Conservation (phyloP, 2,329 filamentous ascomycete species). For the Fusarium udum region DNA sequence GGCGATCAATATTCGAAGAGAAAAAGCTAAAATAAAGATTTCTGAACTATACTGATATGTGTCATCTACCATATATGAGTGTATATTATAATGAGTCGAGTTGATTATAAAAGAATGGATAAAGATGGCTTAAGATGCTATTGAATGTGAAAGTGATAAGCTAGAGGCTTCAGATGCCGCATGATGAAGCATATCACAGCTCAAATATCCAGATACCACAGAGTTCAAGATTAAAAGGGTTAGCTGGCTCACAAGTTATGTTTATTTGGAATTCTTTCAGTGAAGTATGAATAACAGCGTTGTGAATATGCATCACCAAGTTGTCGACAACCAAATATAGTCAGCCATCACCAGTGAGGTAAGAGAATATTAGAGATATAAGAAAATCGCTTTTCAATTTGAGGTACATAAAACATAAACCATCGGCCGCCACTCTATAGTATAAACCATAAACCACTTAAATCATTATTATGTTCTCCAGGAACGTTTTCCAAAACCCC, state of each 20-base stretch:
- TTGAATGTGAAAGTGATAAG: neutral
- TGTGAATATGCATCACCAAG: neutral
- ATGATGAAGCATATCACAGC: neutral
- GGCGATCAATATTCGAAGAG: neutral
- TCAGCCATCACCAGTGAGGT: neutral
- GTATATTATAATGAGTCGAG: neutral
- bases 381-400: conserved; percentile 38
- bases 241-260: neutral
- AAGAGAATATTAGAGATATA: neutral
- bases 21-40: neutral
- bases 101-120: neutral
- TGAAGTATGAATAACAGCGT: neutral
- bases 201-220: neutral
- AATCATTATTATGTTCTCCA: conserved; percentile 37
- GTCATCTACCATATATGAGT: neutral
- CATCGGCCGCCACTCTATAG: conserved; percentile 24
- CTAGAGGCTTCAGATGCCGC: neutral
- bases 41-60: neutral
- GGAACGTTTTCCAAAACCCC: conserved; percentile 13
- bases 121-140: neutral
- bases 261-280: neutral
- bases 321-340: neutral
- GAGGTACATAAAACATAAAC: conserved; percentile 23
- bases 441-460: conserved; percentile 29
- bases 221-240: neutral